phyloP scores from a whole-genome alignment of 208 protist species.

The Trypanosomatidae sp. region DNA sequence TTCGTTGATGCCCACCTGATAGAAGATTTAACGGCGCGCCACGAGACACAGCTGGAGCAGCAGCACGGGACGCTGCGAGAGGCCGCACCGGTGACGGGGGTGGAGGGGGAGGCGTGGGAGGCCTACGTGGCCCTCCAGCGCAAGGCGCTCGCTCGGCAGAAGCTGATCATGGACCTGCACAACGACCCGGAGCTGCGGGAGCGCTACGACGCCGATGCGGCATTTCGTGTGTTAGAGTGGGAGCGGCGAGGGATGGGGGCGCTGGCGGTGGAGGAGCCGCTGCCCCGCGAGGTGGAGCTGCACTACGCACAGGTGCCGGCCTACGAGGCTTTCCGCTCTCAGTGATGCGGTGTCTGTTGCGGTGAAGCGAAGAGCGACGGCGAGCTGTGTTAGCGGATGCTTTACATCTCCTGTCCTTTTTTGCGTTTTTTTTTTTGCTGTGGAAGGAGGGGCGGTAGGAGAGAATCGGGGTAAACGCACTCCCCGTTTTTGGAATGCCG shows the following conservation, averaged over 20 bases:
- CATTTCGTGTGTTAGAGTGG: constrained; percentile 55
- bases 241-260: constrained; percentile 57
- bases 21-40: constrained; percentile 53
- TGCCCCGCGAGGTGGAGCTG: constrained; percentile 30
- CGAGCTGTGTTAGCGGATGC: neutral
- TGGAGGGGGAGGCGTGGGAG: constrained; percentile 85
- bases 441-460: too few relatives aligned
- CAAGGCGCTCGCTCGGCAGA: constrained; percentile 78
- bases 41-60: constrained; percentile 40
- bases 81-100: constrained; percentile 69
- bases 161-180: constrained; percentile 80
- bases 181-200: constrained; percentile 59
- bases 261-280: constrained; percentile 47
- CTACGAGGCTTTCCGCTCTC: constrained; percentile 79
- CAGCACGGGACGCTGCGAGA: constrained; percentile 66
- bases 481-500: too few relatives aligned
- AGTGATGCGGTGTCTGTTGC: too few relatives aligned
- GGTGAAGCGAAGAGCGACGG: too few relatives aligned
- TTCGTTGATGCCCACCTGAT: constrained; percentile 62
- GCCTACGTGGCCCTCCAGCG: constrained; percentile 80
- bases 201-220: constrained; percentile 50
- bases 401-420: neutral
- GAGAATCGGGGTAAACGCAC: too few relatives aligned
- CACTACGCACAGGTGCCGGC: constrained; percentile 83
- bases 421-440: too few relatives aligned